These are phyloP conservation scores for Fragaria ananassa DNA, from an alignment of 306 rosid genomes.

Conservation along the genomic window DNA sequence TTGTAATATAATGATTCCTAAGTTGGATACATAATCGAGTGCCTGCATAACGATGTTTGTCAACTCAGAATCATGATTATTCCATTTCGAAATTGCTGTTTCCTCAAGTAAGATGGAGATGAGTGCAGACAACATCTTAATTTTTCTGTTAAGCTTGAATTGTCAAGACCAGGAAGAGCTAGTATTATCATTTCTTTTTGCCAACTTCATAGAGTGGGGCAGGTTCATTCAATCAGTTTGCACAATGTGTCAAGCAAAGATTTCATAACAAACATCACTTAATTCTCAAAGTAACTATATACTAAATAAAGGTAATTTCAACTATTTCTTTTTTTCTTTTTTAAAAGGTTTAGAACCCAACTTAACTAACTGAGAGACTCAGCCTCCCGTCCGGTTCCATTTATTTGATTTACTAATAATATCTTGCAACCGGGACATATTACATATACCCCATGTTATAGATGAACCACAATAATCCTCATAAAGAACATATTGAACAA, in stretches of 20 bases:
- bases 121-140: constrained; percentile 15
- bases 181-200: neutral
- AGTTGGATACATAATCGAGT: neutral
- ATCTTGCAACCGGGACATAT: no score
- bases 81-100: constrained; percentile 5
- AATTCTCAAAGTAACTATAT: neutral
- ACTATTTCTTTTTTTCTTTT: no score
- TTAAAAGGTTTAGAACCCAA: no score
- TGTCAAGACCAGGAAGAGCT: neutral
- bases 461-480: no score
- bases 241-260: neutral
- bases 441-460: no score
- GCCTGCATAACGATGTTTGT: neutral
- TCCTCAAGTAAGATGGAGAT: constrained; percentile 12
- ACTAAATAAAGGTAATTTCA: neutral
- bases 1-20: neutral
- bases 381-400: no score
- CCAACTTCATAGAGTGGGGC: neutral
- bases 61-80: neutral
- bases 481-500: no score
- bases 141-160: neutral
- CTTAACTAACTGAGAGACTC: no score
- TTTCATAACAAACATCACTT: neutral
- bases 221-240: neutral
- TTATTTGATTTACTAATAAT: no score